A percentile compares a stretch with the other conserved stretches of the same genome.
phyloP scores from a whole-genome alignment of 768 basidiomycete genomes.

The Russula foetens region DNA sequence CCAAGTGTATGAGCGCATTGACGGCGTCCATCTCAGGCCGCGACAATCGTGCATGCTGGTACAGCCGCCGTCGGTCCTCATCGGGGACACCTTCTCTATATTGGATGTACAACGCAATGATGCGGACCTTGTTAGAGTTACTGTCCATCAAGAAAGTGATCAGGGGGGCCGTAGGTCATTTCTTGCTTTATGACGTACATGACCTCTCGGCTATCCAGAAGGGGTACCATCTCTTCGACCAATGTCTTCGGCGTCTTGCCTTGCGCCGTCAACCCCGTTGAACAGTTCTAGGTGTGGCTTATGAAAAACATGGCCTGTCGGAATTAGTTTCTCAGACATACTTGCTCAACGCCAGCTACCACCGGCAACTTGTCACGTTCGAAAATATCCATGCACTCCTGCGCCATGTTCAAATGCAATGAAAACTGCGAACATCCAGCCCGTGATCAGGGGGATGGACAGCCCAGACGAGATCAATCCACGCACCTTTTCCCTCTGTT shows the following conservation, averaged over 20 bases:
- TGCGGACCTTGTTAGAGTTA: slow-evolving; percentile 87
- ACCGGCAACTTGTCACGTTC: slow-evolving; percentile 78
- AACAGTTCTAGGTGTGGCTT: slow-evolving; percentile 60
- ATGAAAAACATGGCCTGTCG: not conserved
- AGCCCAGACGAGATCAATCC: not conserved
- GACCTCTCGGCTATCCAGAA: slow-evolving; percentile 81
- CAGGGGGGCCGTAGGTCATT: not conserved
- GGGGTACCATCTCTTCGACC: slow-evolving; percentile 97
- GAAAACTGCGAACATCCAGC: slow-evolving; percentile 59
- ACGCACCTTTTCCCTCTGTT: slow-evolving; percentile 84
- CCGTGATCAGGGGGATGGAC: not conserved
- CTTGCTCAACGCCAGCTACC: slow-evolving; percentile 90
- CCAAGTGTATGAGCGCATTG: slow-evolving; percentile 77
- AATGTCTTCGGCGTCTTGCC: slow-evolving; percentile 92
- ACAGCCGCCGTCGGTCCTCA: slow-evolving; percentile 88
- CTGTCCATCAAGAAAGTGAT: slow-evolving; percentile 35
- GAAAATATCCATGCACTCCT: slow-evolving; percentile 93
- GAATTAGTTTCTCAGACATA: slow-evolving; percentile 16
- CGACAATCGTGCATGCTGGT: slow-evolving; percentile 87
- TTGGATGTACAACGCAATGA: slow-evolving; percentile 93
- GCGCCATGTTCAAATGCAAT: slow-evolving; percentile 92
- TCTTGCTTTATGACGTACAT: slow-evolving; percentile 39
- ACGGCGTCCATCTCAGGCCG: slow-evolving; percentile 90
- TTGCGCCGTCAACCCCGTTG: slow-evolving; percentile 85
- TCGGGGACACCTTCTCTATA: slow-evolving; percentile 97